Percentiles rank a stretch among this genome's conserved stretches.
Evolutionary conservation across 2,329 filamentous ascomycete genomes (phyloP).

Genomic region (Colletotrichum chrysophilum): DNA sequence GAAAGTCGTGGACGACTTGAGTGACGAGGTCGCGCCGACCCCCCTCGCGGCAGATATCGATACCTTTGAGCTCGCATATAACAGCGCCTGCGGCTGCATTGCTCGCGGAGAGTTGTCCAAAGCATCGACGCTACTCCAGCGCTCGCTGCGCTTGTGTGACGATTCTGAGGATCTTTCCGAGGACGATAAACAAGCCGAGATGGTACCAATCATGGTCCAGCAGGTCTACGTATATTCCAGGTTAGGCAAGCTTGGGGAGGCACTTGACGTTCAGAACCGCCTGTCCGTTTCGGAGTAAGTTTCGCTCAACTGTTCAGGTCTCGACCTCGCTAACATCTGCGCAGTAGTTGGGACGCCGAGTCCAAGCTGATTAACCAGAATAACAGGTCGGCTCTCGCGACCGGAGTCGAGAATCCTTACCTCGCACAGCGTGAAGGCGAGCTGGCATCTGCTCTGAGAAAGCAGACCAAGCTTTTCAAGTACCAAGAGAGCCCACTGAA

Average conservation of each 20-base stretch:
- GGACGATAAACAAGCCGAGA: constrained; percentile 76
- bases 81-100: constrained; percentile 76
- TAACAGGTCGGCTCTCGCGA: constrained; percentile 57
- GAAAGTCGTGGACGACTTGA: constrained; percentile 56
- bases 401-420: constrained; percentile 65
- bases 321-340: constrained; percentile 29
- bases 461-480: constrained; percentile 71
- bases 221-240: constrained; percentile 75
- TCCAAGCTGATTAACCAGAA: constrained; percentile 71
- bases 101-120: constrained; percentile 70
- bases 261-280: constrained; percentile 65
- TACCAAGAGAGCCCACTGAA: constrained; percentile 63
- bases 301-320: not conserved
- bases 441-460: constrained; percentile 54
- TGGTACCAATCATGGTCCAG: constrained; percentile 78
- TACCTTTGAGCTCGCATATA: constrained; percentile 83
- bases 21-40: constrained; percentile 33
- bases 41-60: constrained; percentile 68
- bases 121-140: constrained; percentile 71
- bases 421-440: constrained; percentile 67
- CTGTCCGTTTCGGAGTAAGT: constrained; percentile 67
- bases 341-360: constrained; percentile 70
- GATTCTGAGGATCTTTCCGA: constrained; percentile 74
- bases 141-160: constrained; percentile 74
- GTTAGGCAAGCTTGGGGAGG: constrained; percentile 70